A percentile compares a stretch with the other conserved stretches of the same genome.
phyloP scores from a whole-genome alignment of 805 yeast genomes.

The Candida palmyrensis region DNA sequence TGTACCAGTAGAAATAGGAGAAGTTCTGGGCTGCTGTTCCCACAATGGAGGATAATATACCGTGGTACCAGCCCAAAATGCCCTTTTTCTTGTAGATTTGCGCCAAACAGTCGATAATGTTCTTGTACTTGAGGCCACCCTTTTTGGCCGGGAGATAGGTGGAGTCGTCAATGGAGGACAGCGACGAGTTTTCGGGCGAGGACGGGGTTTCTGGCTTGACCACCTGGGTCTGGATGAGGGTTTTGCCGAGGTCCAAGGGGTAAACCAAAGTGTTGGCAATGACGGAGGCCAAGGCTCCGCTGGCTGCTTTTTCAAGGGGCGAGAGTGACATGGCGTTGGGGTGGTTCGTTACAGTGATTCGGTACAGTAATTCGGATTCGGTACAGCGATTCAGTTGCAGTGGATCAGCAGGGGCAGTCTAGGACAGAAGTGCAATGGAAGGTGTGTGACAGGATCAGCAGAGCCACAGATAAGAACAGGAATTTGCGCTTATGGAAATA shows the following conservation, averaged over 20 bases:
- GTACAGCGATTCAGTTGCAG: too few relatives aligned
- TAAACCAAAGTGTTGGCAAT: constrained; percentile 75
- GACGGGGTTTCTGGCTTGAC: constrained; percentile 16
- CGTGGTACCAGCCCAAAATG: constrained; percentile 64
- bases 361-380: too few relatives aligned
- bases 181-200: too few relatives aligned
- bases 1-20: constrained; percentile 85
- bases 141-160: constrained; percentile 14
- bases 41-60: constrained; percentile 58
- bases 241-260: constrained; percentile 75
- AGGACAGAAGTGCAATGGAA: constrained; percentile 3
- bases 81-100: constrained; percentile 60
- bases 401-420: background rate
- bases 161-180: constrained; percentile 15
- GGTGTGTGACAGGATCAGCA: background rate
- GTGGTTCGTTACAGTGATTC: background rate
- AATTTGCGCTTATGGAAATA: too few relatives aligned
- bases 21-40: constrained; percentile 77
- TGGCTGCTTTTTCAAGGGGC: constrained; percentile 75
- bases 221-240: constrained; percentile 70
- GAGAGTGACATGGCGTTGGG: constrained; percentile 40
- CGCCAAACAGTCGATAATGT: constrained; percentile 56
- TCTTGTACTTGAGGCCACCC: constrained; percentile 38
- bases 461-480: too few relatives aligned
- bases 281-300: constrained; percentile 80